phyloP scores from a whole-genome alignment of 768 basidiomycete species.

The Tylopilus intermedius region DNA sequence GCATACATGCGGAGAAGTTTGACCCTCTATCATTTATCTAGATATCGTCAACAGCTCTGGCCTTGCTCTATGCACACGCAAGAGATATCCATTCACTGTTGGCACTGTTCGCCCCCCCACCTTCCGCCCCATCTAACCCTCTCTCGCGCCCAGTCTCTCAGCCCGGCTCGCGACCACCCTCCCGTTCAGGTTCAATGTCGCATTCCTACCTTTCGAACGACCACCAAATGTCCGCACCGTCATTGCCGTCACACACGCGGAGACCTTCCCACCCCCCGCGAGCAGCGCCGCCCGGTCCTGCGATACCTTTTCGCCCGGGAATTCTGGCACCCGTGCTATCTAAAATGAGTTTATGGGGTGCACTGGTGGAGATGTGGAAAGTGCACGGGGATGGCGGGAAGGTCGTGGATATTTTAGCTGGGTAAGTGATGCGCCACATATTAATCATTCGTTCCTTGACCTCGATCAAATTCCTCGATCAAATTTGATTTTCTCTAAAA shows the following conservation, averaged over 20 bases:
- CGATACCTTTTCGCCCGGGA: conserved; percentile 9
- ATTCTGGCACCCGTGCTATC: conserved; percentile 20
- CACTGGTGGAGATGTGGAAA: conserved; percentile 28
- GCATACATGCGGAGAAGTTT: conserved; percentile 14
- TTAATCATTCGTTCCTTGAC: background rate
- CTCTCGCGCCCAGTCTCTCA: conserved; percentile 20
- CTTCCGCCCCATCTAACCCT: conserved; percentile 1
- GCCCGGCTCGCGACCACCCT: conserved; percentile 20
- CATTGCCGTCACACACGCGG: conserved; percentile 9
- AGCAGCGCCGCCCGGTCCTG: background rate
- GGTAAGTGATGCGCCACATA: conserved; percentile 13
- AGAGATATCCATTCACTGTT: conserved; percentile 21
- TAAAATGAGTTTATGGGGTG: conserved; percentile 19
- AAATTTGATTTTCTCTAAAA: background rate
- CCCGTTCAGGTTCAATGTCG: conserved; percentile 18
- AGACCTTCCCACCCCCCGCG: conserved; percentile 11
- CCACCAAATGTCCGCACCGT: conserved; percentile 1
- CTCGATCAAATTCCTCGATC: too few relatives aligned
- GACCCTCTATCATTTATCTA: conserved; percentile 6
- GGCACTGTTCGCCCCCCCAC: conserved; percentile 14
- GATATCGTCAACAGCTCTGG: conserved; percentile 29
- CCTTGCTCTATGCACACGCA: conserved; percentile 25
- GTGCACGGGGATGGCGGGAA: conserved; percentile 15
- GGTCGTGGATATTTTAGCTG: conserved; percentile 22
- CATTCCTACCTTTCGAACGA: conserved; percentile 5